Evolutionary conservation across 164 flowering plant genomes (phyloP).

Genomic region (Liquidambar formosana): DNA sequence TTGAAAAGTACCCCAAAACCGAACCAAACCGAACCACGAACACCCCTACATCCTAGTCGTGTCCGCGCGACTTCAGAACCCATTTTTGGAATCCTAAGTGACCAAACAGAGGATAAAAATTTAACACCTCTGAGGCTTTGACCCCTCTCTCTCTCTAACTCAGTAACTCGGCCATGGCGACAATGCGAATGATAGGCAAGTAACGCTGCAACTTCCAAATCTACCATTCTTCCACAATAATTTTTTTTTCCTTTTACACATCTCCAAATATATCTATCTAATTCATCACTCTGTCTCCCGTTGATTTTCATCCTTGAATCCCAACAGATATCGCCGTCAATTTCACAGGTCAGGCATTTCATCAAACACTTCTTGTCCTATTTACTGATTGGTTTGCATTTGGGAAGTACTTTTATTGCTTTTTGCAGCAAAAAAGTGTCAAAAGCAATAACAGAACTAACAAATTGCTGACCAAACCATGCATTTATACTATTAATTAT

Average conservation of each 20-base stretch:
- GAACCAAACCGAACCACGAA: too few species aligned
- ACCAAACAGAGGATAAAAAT: too few species aligned
- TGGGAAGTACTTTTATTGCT: neutral
- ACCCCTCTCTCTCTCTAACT: neutral
- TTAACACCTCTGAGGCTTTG: too few species aligned
- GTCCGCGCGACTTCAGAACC: too few species aligned
- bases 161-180: conserved; percentile 42
- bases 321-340: conserved; percentile 91
- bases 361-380: conserved; percentile 21
- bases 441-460: too few species aligned
- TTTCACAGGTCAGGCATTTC: conserved; percentile 81
- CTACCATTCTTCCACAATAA: neutral
- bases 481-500: too few species aligned
- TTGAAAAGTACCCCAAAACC: too few species aligned
- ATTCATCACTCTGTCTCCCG: neutral
- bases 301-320: conserved; percentile 1
- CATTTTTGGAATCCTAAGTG: too few species aligned
- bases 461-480: too few species aligned
- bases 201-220: conserved; percentile 5
- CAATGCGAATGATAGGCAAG: conserved; percentile 82
- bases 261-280: neutral
- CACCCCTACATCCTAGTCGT: too few species aligned
- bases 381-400: neutral
- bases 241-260: neutral
- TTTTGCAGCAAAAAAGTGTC: neutral